These are phyloP conservation scores for Trametes polyzona DNA, from an alignment of 1,284 basidiomycete species.

Conservation along the genomic window DNA sequence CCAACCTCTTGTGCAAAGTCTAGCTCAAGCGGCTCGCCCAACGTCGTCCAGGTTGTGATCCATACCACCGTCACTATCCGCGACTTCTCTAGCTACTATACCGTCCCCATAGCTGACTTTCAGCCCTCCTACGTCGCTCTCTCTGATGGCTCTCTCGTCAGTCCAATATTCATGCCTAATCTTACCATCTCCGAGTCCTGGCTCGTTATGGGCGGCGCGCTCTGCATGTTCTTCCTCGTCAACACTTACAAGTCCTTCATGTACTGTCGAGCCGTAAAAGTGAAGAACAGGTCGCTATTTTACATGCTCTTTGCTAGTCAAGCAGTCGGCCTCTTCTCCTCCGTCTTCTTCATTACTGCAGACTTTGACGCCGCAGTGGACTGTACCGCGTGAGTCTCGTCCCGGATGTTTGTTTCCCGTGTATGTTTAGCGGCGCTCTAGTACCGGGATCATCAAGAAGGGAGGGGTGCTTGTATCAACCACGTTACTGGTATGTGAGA, in stretches of 20 bases:
- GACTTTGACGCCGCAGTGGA: conserved; percentile 47
- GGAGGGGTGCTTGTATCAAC: conserved; percentile 10
- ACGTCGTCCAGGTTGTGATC: conserved; percentile 50
- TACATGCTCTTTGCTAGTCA: conserved; percentile 61
- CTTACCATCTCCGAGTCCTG: conserved; percentile 46
- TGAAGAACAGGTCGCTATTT: conserved; percentile 65
- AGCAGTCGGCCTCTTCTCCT: conserved; percentile 50
- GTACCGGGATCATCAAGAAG: conserved; percentile 21
- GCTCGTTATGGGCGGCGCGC: conserved; percentile 51
- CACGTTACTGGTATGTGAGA: conserved; percentile 17
- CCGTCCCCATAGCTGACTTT: conserved; percentile 48
- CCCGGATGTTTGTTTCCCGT: neutral
- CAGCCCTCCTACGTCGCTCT: conserved; percentile 52
- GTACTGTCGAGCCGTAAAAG: conserved; percentile 58
- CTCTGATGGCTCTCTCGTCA: conserved; percentile 62
- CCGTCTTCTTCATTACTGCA: conserved; percentile 48
- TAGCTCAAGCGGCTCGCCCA: conserved; percentile 8
- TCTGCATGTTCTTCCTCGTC: conserved; percentile 56
- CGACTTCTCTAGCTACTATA: conserved; percentile 51
- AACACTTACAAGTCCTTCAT: conserved; percentile 56
- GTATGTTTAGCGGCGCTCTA: neutral
- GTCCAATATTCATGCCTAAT: conserved; percentile 50
- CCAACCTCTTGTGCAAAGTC: conserved; percentile 12
- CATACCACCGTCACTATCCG: conserved; percentile 54
- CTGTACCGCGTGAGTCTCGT: conserved; percentile 41